These are phyloP conservation scores for Hippophae gyantsensis DNA, from an alignment of 306 rosid species.

Conservation along the genomic window DNA sequence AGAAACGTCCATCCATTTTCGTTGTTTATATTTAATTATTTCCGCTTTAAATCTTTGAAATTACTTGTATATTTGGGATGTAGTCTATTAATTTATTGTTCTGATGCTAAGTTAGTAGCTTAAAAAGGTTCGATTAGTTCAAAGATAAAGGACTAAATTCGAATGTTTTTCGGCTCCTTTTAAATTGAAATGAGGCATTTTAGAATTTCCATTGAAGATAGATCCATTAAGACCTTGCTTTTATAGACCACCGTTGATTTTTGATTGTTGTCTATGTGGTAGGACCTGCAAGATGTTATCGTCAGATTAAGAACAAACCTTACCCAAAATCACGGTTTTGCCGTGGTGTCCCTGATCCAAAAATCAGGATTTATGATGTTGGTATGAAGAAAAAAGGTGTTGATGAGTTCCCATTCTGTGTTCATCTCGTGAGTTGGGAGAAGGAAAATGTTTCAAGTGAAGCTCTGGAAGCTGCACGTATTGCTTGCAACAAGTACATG, in stretches of 20 bases:
- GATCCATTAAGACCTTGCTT: no score
- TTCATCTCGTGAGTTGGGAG: conserved; percentile 87
- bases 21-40: no score
- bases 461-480: conserved; percentile 73
- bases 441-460: conserved; percentile 83
- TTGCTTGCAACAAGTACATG: conserved; percentile 83
- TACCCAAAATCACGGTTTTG: conserved; percentile 62
- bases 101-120: no score
- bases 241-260: background rate
- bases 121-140: no score
- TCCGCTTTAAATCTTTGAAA: no score
- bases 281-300: conserved; percentile 75
- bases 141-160: no score
- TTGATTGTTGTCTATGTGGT: background rate
- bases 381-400: conserved; percentile 93
- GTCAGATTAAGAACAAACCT: conserved; percentile 68
- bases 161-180: no score
- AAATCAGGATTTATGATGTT: conserved; percentile 74
- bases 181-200: no score
- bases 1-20: no score
- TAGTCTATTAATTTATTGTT: no score
- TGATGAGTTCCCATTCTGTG: conserved; percentile 88
- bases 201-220: no score
- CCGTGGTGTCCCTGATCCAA: conserved; percentile 64
- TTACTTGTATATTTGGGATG: no score